Evolutionary conservation across 345 rosid genomes (phyloP), one percentile per base, ranked within the genome.

Genomic region (Eutrema yunnanense): DNA sequence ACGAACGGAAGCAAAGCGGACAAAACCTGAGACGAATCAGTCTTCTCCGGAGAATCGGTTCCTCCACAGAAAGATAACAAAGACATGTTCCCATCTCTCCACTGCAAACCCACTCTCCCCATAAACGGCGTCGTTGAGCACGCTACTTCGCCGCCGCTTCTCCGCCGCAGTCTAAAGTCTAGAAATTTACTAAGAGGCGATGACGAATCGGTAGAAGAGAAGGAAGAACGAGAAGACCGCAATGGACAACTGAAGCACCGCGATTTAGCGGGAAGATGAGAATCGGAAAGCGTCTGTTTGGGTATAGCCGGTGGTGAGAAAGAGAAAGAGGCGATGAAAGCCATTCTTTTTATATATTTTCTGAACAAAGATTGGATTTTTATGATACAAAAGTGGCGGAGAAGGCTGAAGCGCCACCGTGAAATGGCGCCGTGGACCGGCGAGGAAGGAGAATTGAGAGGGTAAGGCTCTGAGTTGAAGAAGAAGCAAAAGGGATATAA

Each of bases 1-100:
- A 91, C 93, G 48, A 94, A 91, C 0, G 98, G 97, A 65, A 94
- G 97, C 92, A 94, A 66, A 68, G 90, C 93, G 4, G 98, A 91
- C 65, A 92, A 71, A 62, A 83, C 49, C 88, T 87, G 93, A 50
- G 96, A 87, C 2, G 83, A 73, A 75, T 91, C 96, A 14, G 73
- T 30, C 58, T 73, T 84, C 22, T 72, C 72, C 2, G 51, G 77
- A 68, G 79, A 81, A 2, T 73, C 78, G 6, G 80, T 55, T 36
- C 84, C 83, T 13, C 79, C 75, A 64, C 89, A 89, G 50, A 88
- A 91, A 6, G 92, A 80, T 57, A 94, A 78, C 66, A 84, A 27
- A 26, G 90, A 89, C 76, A 75, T 80, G 49, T 89, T 89, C n/a
- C 98, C 98, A 73, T 85, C 86, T 75, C 94, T 83, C 73, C 85